Conservation (phyloP, 495 filamentous ascomycete species). For the Jackrogersella minutella region DNA sequence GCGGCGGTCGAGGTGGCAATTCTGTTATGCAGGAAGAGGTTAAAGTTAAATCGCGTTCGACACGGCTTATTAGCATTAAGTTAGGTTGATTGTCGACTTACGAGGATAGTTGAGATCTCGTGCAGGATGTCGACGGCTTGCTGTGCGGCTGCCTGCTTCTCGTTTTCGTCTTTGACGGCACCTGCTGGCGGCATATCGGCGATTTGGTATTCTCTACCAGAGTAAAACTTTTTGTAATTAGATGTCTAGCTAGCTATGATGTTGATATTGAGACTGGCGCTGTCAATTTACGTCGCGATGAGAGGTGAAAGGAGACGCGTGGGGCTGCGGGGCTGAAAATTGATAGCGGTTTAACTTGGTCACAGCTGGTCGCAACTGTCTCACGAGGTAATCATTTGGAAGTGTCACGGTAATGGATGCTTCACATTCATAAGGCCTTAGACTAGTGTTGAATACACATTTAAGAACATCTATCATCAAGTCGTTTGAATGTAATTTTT, state of each 20-base stretch:
- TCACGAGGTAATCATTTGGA: no score
- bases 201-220: neutral
- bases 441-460: no score
- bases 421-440: no score
- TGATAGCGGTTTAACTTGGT: neutral
- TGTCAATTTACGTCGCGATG: neutral
- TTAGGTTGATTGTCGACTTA: slow-evolving; percentile 46
- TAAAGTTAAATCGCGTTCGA: no score
- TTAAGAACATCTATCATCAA: no score
- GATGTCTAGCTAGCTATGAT: neutral
- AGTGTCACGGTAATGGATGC: no score
- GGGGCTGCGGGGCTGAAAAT: slow-evolving; percentile 12
- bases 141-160: slow-evolving; percentile 89
- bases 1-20: slow-evolving; percentile 88
- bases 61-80: neutral
- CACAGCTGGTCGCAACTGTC: slow-evolving; percentile 25
- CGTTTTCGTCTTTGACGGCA: slow-evolving; percentile 56
- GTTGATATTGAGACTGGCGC: neutral
- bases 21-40: slow-evolving; percentile 59
- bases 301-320: slow-evolving; percentile 23
- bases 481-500: neutral
- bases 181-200: slow-evolving; percentile 32
- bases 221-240: neutral
- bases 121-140: slow-evolving; percentile 95
- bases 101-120: slow-evolving; percentile 90